Conservation (phyloP, 371 early-diverging fungal species). For the Quaeritorhiza haematococci region DNA sequence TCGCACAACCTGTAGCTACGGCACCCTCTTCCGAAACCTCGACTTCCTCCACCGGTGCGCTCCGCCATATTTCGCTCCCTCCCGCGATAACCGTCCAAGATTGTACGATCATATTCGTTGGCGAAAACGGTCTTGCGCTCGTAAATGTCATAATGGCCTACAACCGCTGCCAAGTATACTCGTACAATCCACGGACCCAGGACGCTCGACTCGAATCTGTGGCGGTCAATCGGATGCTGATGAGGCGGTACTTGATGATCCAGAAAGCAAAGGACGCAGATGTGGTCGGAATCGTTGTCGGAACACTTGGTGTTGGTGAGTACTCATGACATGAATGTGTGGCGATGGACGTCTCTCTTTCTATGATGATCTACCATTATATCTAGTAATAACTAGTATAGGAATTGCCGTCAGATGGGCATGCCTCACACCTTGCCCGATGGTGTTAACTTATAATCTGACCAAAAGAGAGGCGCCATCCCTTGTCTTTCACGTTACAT, state of each 20-base stretch:
- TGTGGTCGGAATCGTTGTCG: constrained; percentile 92
- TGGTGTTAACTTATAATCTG: constrained; percentile 15
- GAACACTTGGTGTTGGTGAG: constrained; percentile 88
- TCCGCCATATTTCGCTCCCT: too few species aligned
- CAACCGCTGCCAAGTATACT: constrained; percentile 49
- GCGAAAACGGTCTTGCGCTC: constrained; percentile 72
- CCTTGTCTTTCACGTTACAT: not conserved
- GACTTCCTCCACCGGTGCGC: too few species aligned
- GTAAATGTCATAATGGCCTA: constrained; percentile 83
- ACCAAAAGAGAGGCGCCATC: not conserved
- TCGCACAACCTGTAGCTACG: too few species aligned
- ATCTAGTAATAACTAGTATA: constrained; percentile 2
- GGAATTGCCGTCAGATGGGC: constrained; percentile 31
- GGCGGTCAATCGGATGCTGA: constrained; percentile 64
- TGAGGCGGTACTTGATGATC: constrained; percentile 73
- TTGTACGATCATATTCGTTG: constrained; percentile 75
- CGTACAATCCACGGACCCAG: constrained; percentile 56
- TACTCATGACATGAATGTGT: not conserved
- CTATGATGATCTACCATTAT: constrained; percentile 8
- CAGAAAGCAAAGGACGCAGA: constrained; percentile 90
- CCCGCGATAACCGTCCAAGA: constrained; percentile 43
- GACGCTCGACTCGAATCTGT: constrained; percentile 56
- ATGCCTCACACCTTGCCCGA: constrained; percentile 14
- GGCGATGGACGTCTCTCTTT: not conserved
- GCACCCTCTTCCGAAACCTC: too few species aligned